Evolutionary conservation across 2,329 filamentous ascomycete genomes (phyloP).

Genomic region (Trichoderma sp.): DNA sequence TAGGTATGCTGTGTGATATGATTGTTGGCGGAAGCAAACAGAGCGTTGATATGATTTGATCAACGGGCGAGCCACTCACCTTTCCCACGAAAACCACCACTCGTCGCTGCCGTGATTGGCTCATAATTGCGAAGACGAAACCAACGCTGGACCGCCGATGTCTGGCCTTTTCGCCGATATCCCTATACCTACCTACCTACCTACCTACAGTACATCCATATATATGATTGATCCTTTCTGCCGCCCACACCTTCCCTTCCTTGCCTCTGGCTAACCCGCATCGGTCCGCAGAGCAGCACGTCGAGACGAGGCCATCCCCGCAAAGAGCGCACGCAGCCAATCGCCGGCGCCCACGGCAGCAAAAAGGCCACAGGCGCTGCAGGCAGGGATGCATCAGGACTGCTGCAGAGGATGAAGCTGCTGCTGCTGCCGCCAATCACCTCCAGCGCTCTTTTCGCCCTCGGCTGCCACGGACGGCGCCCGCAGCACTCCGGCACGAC

Average conservation of each 20-base stretch:
- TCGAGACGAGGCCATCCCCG: slow-evolving; percentile 5
- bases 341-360: slow-evolving; percentile 27
- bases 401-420: not conserved
- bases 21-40: not conserved
- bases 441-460: not conserved
- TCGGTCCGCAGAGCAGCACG: slow-evolving; percentile 12
- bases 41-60: not conserved
- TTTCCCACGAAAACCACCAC: not conserved
- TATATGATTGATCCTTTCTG: not conserved
- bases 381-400: slow-evolving; percentile 17
- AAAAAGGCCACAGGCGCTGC: not conserved
- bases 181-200: too few species aligned
- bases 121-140: not conserved
- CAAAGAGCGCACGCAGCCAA: slow-evolving; percentile 19
- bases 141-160: not conserved
- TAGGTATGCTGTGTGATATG: not conserved
- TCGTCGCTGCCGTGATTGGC: slow-evolving; percentile 21
- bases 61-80: not conserved
- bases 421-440: not conserved
- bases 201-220: not conserved
- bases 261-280: not conserved
- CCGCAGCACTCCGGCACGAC: not conserved
- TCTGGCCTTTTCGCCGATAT: not conserved
- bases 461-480: not conserved
- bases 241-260: not conserved